Conservation (phyloP, 73 alveolate species). For the Symbiodinium pilosum region DNA sequence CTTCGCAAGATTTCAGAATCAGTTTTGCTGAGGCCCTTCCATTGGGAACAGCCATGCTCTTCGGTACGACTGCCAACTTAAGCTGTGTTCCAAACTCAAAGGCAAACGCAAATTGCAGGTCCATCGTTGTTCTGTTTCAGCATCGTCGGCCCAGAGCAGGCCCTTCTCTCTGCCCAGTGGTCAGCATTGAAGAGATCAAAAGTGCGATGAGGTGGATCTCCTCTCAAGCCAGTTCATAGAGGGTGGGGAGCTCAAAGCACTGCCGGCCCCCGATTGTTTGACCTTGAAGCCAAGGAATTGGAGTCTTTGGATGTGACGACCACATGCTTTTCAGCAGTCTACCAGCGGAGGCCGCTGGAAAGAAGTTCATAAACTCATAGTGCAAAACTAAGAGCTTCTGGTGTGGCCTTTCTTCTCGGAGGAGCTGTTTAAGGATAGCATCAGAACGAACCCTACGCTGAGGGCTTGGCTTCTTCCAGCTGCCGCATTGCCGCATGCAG, state of each 20-base stretch:
- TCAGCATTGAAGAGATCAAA: neutral
- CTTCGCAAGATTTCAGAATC: too few relatives aligned
- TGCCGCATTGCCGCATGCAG: neutral
- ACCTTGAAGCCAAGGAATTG: conserved; percentile 25
- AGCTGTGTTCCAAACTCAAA: too few relatives aligned
- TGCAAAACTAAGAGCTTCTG: too few relatives aligned
- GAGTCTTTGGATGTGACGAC: conserved; percentile 52
- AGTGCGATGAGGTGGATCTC: neutral
- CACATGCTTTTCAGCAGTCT: conserved; percentile 77
- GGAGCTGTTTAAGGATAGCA: conserved; percentile 40
- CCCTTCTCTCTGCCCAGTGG: neutral
- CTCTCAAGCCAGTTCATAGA: neutral
- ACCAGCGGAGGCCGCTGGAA: conserved; percentile 43
- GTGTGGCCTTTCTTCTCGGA: neutral
- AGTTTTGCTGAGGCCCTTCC: too few relatives aligned
- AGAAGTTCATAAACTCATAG: too few relatives aligned
- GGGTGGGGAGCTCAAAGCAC: neutral
- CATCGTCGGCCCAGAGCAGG: neutral
- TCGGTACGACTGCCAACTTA: neutral
- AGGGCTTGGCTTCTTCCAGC: neutral
- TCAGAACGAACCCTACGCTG: conserved; percentile 1
- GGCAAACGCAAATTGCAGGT: neutral
- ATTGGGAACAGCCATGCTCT: neutral
- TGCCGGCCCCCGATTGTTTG: neutral
- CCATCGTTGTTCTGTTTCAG: conserved; percentile 12